A percentile compares a stretch with the other conserved stretches of the same genome.
These are phyloP conservation scores for Botrytis galanthina DNA, from an alignment of 2,329 filamentous ascomycete genomes.

Conservation along the genomic window DNA sequence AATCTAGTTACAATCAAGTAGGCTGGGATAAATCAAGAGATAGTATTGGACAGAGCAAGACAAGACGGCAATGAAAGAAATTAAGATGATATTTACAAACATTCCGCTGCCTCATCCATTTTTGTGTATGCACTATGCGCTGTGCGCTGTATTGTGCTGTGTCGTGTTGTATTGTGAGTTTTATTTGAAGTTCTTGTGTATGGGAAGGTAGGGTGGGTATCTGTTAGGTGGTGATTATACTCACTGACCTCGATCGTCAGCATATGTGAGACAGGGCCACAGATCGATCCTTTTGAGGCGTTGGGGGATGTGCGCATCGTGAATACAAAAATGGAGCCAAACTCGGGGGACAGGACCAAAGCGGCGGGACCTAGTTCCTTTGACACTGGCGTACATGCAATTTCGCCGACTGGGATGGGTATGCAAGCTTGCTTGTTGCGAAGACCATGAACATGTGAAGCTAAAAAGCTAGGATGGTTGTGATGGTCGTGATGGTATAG, in stretches of 20 bases:
- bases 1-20: not conserved
- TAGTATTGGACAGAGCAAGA: not conserved
- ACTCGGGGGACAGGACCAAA: not conserved
- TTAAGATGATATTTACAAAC: conserved; percentile 4
- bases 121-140: not conserved
- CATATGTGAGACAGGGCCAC: not conserved
- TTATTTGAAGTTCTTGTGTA: not conserved
- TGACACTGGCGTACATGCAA: not conserved
- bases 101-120: not conserved
- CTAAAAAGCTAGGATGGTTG: not conserved
- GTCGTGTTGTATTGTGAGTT: not conserved
- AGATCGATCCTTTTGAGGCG: conserved; percentile 7
- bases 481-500: not conserved
- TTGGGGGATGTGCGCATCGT: not conserved
- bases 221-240: not conserved
- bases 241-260: conserved; percentile 7
- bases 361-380: not conserved
- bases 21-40: not conserved
- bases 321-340: not conserved
- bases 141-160: conserved; percentile 8
- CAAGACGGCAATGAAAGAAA: not conserved
- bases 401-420: not conserved
- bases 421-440: not conserved
- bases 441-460: not conserved
- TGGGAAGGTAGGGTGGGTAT: not conserved